These are phyloP conservation scores for Hibiscus syriacus DNA, from an alignment of 345 rosid species.

Conservation along the genomic window DNA sequence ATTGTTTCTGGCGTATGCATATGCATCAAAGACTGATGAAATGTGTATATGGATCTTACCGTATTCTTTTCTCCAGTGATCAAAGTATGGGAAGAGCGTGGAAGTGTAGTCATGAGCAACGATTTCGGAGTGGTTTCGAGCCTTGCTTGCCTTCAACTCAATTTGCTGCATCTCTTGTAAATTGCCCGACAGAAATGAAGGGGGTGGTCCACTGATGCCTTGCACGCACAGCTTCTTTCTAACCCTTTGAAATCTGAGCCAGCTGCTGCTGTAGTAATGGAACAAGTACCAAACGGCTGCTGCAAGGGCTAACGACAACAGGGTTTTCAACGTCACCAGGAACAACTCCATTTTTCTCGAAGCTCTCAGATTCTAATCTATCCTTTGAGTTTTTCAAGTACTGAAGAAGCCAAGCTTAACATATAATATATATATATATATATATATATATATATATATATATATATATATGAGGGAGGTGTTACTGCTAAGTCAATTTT, in stretches of 20 bases:
- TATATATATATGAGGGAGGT: background rate
- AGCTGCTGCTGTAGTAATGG: conserved; percentile 13
- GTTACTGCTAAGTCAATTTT: background rate
- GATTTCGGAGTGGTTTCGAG: conserved; percentile 16
- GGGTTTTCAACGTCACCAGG: background rate
- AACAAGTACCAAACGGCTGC: conserved; percentile 8
- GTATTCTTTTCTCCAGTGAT: conserved; percentile 66
- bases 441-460: background rate
- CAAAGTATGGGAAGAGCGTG: conserved; percentile 66
- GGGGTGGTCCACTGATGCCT: conserved; percentile 63
- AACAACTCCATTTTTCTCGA: conserved; percentile 5
- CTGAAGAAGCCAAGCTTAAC: background rate
- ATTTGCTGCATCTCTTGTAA: conserved; percentile 58
- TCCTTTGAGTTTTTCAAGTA: background rate
- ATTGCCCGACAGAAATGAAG: conserved; percentile 56
- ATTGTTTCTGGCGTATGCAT: background rate
- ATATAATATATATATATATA: background rate
- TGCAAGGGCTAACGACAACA: background rate
- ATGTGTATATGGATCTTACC: conserved; percentile 29
- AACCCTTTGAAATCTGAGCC: conserved; percentile 20
- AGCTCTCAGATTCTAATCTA: background rate
- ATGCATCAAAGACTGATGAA: no score
- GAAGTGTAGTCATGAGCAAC: conserved; percentile 67
- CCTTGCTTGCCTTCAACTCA: conserved; percentile 17
- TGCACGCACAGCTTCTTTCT: conserved; percentile 43